Base-by-base conservation (phyloP, 768 basidiomycete genomes). In the Agaricus sinodeliciosus region DNA sequence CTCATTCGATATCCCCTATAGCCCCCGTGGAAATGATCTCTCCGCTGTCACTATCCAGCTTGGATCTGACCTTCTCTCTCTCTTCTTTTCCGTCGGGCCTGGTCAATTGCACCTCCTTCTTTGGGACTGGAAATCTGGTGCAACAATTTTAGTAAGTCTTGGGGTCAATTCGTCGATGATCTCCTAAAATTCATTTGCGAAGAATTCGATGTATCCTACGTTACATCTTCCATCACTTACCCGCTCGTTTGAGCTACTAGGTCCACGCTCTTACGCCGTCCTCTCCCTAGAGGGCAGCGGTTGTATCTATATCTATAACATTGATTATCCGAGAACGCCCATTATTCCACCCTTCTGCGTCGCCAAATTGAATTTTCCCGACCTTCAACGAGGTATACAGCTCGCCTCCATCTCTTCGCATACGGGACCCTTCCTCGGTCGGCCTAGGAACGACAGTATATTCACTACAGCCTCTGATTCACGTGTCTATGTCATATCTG, bases 111-210 rank as follows among this genome's bases (percentile, higher is more conserved):
- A 68, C 1, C 59, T 77, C 4, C 31, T 76, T 18, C 63, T 77
- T 5, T 82, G 79, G 78, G 75, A 80, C 48, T 83, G 82, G 81
- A 70, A 62, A 52, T 72, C 66, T 0, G 78, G 75, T 0, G 55
- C 60, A 9, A 9, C 66, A 9, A 57, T 79, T 39, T 67, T 74
- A 44, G 81, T 81, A 57, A 37, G 76, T 68, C 11, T 2, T 31
- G 44, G 12, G 28, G 9, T n/a, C 11, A n/a, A n/a, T 9, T 28
- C 47, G 11, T 46, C 9, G 19, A 9, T 26, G 2, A 12, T 7
- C 34, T 36, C 18, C 41, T 27, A 12, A 46, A 19, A 15, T 18
- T 37, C 13, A 45, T 37, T 34, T 48, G 26, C 46, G 9, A 53
- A 77, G 77, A 64, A 69, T 46, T 55, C 63, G 4, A 34, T 55